Evolutionary conservation across 2,329 filamentous ascomycete genomes (phyloP).

Genomic region (Fusarium sp.): DNA sequence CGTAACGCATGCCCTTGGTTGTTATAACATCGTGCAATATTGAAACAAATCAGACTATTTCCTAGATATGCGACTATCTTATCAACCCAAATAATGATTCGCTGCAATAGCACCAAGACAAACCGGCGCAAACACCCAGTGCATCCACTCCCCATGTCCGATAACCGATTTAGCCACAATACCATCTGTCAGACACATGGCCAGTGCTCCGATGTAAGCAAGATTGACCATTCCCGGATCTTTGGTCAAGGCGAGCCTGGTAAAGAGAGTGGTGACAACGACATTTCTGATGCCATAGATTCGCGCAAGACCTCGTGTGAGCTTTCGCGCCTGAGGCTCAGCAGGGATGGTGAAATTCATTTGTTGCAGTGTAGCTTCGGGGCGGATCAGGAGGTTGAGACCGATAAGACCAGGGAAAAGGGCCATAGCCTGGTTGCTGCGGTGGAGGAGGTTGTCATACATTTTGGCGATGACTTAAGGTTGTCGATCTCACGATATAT

Average conservation of each 20-base stretch:
- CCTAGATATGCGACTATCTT: fast-evolving
- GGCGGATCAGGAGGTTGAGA: conserved; percentile 13
- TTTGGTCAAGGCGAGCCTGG: neutral
- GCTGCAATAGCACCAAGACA: neutral
- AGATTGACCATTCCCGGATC: neutral
- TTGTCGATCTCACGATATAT: too few species aligned
- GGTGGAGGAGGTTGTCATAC: neutral
- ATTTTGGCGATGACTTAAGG: neutral
- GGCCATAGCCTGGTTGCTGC: neutral
- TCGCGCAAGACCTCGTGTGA: neutral
- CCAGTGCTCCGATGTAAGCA: neutral
- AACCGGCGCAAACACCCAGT: conserved; percentile 9
- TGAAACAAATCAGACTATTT: fast-evolving
- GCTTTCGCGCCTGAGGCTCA: conserved; percentile 2
- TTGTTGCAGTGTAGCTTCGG: neutral
- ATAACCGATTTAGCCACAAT: conserved; percentile 5
- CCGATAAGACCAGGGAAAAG: conserved; percentile 8
- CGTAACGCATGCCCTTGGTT: neutral
- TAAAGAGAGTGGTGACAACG: neutral
- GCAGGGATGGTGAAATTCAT: neutral
- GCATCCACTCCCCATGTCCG: conserved; percentile 13
- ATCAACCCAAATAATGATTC: neutral
- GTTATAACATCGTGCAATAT: neutral
- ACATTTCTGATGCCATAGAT: conserved; percentile 20
- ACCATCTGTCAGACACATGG: conserved; percentile 10